Percentiles rank a stretch among this genome's conserved stretches.
Conservation (phyloP, 2,329 filamentous ascomycete species). For the Mariannaea sp. region DNA sequence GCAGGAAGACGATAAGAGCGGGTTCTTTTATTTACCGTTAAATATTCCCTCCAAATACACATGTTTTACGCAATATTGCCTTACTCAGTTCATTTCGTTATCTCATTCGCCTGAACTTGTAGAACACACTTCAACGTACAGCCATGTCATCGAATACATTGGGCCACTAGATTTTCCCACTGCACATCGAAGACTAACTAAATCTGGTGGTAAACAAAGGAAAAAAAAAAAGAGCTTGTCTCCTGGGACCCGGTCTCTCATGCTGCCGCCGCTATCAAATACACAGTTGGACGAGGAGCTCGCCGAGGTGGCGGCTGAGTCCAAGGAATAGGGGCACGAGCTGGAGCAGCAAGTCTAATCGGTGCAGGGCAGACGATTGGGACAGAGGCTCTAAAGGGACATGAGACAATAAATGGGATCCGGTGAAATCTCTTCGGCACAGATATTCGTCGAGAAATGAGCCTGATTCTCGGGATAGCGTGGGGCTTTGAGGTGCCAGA, state of each 20-base stretch:
- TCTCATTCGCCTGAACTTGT: too few relatives aligned
- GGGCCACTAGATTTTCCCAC: too few relatives aligned
- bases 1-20: constrained; percentile 95
- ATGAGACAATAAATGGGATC: not conserved
- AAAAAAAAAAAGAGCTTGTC: not conserved
- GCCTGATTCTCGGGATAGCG: not conserved
- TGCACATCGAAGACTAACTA: not conserved
- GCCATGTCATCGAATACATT: too few relatives aligned
- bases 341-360: not conserved
- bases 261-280: not conserved
- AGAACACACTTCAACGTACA: too few relatives aligned
- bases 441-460: not conserved
- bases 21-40: too few relatives aligned
- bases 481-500: not conserved
- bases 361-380: not conserved
- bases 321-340: not conserved
- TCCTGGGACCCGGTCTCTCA: not conserved
- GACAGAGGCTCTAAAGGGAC: not conserved
- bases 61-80: too few relatives aligned
- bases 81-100: too few relatives aligned
- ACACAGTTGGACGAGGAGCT: not conserved
- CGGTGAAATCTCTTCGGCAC: not conserved
- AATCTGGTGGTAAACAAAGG: not conserved
- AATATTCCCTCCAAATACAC: too few relatives aligned
- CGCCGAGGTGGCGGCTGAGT: not conserved